Conservation (phyloP, 2,329 filamentous ascomycete species). For the Verticillium isaacii region DNA sequence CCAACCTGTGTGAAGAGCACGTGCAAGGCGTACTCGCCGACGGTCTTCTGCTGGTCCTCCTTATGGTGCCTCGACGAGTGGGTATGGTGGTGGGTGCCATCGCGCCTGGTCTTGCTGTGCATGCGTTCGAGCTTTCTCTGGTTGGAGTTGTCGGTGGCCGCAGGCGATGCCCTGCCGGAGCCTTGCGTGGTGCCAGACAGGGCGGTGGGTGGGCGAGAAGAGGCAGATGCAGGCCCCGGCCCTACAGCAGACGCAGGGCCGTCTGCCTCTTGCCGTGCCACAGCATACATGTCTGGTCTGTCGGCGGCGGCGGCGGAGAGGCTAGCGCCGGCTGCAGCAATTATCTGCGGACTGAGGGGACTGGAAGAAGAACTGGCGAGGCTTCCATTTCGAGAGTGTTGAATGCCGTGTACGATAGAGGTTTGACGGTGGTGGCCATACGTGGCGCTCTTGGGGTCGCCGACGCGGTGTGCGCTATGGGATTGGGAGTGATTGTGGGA, state of each 20-base stretch:
- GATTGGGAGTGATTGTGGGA: conserved; percentile 15
- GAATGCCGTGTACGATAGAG: conserved; percentile 93
- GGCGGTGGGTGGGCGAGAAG: conserved; percentile 40
- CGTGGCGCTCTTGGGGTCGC: conserved; percentile 48
- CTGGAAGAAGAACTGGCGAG: conserved; percentile 74
- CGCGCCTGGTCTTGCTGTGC: conserved; percentile 64
- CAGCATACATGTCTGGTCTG: conserved; percentile 44
- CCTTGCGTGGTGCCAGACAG: conserved; percentile 37
- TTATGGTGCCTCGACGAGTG: conserved; percentile 67
- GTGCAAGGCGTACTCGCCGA: conserved; percentile 96
- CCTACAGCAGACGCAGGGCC: conserved; percentile 9
- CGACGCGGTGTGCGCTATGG: conserved; percentile 28
- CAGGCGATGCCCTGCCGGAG: conserved; percentile 42
- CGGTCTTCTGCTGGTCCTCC: conserved; percentile 77
- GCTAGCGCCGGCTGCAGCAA: conserved; percentile 61
- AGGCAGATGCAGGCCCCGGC: conserved; percentile 10
- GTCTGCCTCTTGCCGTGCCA: conserved; percentile 42
- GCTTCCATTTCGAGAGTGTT: conserved; percentile 88
- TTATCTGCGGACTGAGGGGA: conserved; percentile 83
- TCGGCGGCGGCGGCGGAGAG: conserved; percentile 43
- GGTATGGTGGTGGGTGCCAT: conserved; percentile 70
- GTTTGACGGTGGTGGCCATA: conserved; percentile 94
- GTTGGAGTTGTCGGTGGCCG: conserved; percentile 33
- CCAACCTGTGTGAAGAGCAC: conserved; percentile 70
- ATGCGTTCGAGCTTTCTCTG: conserved; percentile 55